phyloP scores from a whole-genome alignment of 2,329 filamentous ascomycete species.

The Elsinoe perseae region DNA sequence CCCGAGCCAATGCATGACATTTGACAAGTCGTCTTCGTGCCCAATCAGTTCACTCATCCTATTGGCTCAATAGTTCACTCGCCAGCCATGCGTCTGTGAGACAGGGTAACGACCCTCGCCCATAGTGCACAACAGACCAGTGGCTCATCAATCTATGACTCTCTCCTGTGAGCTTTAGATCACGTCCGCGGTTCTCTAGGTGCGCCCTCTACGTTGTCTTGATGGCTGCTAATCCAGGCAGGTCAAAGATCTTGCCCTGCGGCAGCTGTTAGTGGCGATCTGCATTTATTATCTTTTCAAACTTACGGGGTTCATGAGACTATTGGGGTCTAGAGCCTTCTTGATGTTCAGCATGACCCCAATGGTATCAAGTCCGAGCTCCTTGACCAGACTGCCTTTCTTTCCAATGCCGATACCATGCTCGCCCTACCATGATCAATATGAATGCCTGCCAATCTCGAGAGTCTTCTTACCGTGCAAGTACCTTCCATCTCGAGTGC shows the following conservation, averaged over 20 bases:
- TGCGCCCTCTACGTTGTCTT: background rate
- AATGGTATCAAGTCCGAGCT: conserved; percentile 73
- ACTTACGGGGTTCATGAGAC: conserved; percentile 73
- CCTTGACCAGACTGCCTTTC: conserved; percentile 68
- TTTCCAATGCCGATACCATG: conserved; percentile 82
- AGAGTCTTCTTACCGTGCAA: conserved; percentile 48
- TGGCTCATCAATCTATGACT: no score
- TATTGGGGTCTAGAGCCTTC: conserved; percentile 69
- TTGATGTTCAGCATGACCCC: conserved; percentile 82
- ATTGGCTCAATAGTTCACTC: no score
- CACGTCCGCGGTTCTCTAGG: no score
- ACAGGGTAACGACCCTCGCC: no score
- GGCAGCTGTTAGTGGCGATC: background rate
- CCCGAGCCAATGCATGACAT: no score
- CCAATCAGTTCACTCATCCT: no score
- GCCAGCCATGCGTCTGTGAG: no score
- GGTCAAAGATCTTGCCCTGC: conserved; percentile 13
- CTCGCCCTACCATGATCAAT: conserved; percentile 49
- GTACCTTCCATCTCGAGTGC: conserved; percentile 91
- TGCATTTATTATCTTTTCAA: background rate
- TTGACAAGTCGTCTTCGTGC: no score
- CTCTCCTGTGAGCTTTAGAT: no score
- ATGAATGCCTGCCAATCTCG: background rate
- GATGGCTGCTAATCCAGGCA: conserved; percentile 6
- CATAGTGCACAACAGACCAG: no score